Evolutionary conservation across 2,329 filamentous ascomycete genomes (phyloP), one percentile per base, ranked within the genome.

Genomic region (Pyrenochaeta sp.): DNA sequence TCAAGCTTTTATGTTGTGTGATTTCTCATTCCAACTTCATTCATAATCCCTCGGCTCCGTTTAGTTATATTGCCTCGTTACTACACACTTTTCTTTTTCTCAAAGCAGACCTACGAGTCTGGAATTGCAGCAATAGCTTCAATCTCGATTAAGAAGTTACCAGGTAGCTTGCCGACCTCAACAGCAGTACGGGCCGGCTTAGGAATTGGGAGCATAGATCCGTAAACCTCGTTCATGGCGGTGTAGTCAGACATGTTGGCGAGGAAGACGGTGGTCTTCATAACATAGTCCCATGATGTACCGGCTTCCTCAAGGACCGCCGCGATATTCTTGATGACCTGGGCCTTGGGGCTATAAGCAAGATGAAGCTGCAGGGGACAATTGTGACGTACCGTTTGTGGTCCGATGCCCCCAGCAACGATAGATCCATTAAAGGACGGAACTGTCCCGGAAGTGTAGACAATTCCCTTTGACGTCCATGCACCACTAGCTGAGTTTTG

Each of bases 251-350:
- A 61, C 68, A 73, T 72, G 35, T 68, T 64, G 21, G 69, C 66
- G 5, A 73, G 64, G 48, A 67, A 72, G 2, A 73, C 67, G 2
- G 69, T 73, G 4, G 65, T 71, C 45, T 73, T 72, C 55, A 73
- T 55, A n/a, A 72, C 68, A 18, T 72, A 71, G 31, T 69, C 66
- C 67, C 66, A 72, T 5, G 67, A 71, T 9, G 70, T 72, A 3
- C 70, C 69, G 7, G 68, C 69, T 45, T 72, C 69, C 40, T 64
- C 65, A 9, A 73, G 64, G 7, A 71, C 60, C 0, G 53, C 63
- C 1, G 55, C 68, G 18, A 73, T 72, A 51, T 72, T 72, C 47
- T 70, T 71, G 53, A 73, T 66, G 37, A 73, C 68, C 63, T 72
- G 69, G 1, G 69, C 68, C 68, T 72, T 20, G 2, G 15, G 5